Evolutionary conservation across 306 rosid genomes (phyloP), one percentile per base, ranked within the genome.

Genomic region (Ziziphus jujuba): DNA sequence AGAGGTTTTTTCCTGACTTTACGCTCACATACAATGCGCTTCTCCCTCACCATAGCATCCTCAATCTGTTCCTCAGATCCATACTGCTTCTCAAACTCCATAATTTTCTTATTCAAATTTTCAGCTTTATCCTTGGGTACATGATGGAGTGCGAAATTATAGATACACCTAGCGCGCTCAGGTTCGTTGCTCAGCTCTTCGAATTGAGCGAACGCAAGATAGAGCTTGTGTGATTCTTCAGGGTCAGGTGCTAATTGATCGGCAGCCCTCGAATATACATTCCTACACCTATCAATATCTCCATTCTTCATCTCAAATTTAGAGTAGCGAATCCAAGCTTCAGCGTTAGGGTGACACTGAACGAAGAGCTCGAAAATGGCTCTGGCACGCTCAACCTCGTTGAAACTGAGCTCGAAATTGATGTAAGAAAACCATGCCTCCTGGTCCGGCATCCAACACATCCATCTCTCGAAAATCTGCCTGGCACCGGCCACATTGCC

Each of bases 301-400:
- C 97, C n/a, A n/a, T n/a, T n/a, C n/a, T n/a, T n/a, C n/a, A n/a
- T 91, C 83, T 92, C 98, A 70, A 92, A 92, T 73, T 92, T 89
- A 6, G 98, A 95, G 70, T 62, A 89, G 23, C 92, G 86, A 31
- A 92, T 87, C 96, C 96, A 92, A n/a, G 92, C 88, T 9, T 79
- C 78, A 48, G 87, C 95, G 67, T 58, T 85, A 0, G 95, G 97
- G 48, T 92, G 97, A 55, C 92, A 87, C 57, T 72, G 81, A 6
- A 87, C 89, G 23, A 92, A 89, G 17, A 92, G 81, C 76, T 87
- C 92, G 20, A 77, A 89, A 19, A 92, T 85, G 21, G 67, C 84
- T 60, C 96, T 73, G 3, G 92, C 98, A 0, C 95, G 88, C 49
- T 89, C 96, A 17, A 89, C 77, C 61, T 92, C 98, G 17, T 84